phyloP scores from a whole-genome alignment of 768 basidiomycete species.

The Lentinula guzmanii region DNA sequence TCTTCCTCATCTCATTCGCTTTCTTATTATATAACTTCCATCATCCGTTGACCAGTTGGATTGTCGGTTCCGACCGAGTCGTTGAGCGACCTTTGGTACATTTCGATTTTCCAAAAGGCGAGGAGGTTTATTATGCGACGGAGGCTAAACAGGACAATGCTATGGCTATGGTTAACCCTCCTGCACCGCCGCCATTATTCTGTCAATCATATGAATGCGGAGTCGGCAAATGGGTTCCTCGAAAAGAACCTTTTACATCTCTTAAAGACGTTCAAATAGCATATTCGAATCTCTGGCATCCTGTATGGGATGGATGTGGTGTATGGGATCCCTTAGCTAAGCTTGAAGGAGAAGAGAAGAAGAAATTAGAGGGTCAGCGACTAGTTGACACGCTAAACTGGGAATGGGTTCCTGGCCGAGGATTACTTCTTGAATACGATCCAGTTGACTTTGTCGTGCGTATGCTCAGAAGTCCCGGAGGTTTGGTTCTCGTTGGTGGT shows the following conservation, averaged over 20 bases:
- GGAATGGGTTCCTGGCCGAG: conserved; percentile 22
- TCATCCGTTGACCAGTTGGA: not conserved
- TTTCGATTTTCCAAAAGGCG: not conserved
- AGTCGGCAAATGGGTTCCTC: conserved; percentile 19
- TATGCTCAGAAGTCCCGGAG: conserved; percentile 21
- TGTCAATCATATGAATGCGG: conserved; percentile 16
- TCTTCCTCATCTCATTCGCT: not conserved
- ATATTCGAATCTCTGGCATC: conserved; percentile 18
- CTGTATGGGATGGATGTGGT: conserved; percentile 22
- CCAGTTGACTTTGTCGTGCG: conserved; percentile 24
- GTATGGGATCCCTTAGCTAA: conserved; percentile 10
- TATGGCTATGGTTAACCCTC: not conserved
- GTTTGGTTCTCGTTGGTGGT: conserved; percentile 21
- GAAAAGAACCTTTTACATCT: conserved; percentile 15
- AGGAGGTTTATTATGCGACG: not conserved
- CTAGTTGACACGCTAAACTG: conserved; percentile 24
- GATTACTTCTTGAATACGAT: conserved; percentile 18
- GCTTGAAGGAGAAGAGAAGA: conserved; percentile 9
- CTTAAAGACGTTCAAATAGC: conserved; percentile 17
- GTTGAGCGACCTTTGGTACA: not conserved
- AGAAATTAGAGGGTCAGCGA: conserved; percentile 17
- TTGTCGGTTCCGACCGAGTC: not conserved
- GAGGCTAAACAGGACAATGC: not conserved
- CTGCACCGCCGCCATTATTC: not conserved
- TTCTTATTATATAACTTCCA: not conserved